A percentile compares a stretch with the other conserved stretches of the same genome.
Conservation (phyloP, 2,329 filamentous ascomycete genomes). For the Colletotrichum tropicale region DNA sequence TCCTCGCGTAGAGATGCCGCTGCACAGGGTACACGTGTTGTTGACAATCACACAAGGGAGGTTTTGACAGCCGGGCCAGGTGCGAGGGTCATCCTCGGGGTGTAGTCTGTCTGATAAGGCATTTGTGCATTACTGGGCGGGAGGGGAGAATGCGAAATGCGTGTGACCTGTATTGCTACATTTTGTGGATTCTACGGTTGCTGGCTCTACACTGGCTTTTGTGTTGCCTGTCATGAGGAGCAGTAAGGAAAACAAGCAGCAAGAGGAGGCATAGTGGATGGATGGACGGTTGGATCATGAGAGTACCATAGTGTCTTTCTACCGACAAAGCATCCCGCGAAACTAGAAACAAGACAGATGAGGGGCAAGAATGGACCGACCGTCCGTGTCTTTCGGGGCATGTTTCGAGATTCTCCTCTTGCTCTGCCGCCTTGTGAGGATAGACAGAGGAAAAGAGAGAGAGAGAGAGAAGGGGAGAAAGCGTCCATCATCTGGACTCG, state of each 20-base stretch:
- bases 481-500: slow-evolving; percentile 17
- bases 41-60: not conserved
- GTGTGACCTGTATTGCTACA: not conserved
- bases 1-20: not conserved
- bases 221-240: not conserved
- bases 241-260: not conserved
- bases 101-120: not conserved
- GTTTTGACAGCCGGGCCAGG: not conserved
- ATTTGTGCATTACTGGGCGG: not conserved
- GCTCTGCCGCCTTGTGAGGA: not conserved
- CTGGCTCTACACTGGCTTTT: not conserved
- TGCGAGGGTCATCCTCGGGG: not conserved
- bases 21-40: not conserved
- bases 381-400: not conserved
- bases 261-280: not conserved
- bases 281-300: not conserved
- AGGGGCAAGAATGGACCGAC: not conserved
- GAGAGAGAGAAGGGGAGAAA: not conserved
- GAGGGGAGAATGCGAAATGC: not conserved
- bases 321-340: not conserved
- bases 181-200: not conserved
- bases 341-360: not conserved
- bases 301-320: not conserved
- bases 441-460: not conserved
- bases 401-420: slow-evolving; percentile 9